phyloP scores from a whole-genome alignment of 139 green algal genomes.

The Chlamydomonas schloesseri region DNA sequence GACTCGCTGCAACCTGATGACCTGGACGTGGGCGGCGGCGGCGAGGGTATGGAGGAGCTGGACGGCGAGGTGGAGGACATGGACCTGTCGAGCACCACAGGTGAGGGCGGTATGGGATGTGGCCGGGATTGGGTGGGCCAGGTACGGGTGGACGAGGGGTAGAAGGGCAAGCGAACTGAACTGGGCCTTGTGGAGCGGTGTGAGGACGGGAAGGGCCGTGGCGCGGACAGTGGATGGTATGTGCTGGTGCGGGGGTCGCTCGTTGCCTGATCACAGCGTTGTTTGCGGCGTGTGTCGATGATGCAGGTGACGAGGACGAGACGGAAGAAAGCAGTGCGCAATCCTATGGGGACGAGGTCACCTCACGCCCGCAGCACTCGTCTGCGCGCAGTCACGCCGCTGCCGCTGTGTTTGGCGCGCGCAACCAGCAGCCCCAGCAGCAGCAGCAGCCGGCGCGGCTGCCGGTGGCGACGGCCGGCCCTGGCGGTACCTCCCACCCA shows the following conservation, averaged over 20 bases:
- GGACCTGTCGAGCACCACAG: slow-evolving; percentile 29
- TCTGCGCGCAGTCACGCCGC: no score
- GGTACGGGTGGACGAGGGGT: no score
- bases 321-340: neutral
- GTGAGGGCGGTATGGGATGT: neutral
- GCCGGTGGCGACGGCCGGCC: neutral
- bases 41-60: neutral
- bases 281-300: no score
- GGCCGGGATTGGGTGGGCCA: neutral
- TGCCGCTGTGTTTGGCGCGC: no score
- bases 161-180: neutral
- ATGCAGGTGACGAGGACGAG: slow-evolving; percentile 8
- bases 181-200: no score
- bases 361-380: slow-evolving; percentile 9
- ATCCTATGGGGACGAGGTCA: slow-evolving; percentile 13
- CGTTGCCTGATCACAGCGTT: no score
- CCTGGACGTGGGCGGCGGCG: neutral
- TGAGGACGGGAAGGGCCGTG: no score
- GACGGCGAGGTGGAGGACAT: slow-evolving; percentile 40
- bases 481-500: neutral
- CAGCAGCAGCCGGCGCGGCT: no score
- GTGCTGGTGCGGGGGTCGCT: no score
- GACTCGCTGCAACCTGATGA: slow-evolving; percentile 32
- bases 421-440: no score
- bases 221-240: no score